These are phyloP conservation scores for Multifurca ochricompacta DNA, from an alignment of 768 basidiomycete genomes.

Conservation along the genomic window DNA sequence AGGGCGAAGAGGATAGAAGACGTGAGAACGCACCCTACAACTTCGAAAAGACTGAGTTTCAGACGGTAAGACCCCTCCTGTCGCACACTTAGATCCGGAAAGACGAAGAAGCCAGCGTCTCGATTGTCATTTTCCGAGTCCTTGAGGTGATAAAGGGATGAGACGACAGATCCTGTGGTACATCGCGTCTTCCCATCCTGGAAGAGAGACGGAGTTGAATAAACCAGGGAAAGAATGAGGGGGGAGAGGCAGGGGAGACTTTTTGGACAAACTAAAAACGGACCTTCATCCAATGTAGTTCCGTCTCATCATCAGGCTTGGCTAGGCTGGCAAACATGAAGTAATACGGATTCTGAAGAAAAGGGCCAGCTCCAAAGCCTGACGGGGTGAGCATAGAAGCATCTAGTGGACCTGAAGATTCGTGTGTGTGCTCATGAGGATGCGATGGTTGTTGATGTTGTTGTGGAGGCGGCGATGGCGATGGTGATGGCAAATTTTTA, in stretches of 20 bases:
- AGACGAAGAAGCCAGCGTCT: constrained; percentile 93
- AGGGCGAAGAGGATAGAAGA: constrained; percentile 1
- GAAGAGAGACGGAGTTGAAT: constrained; percentile 4
- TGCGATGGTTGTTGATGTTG: constrained; percentile 6
- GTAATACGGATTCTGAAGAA: constrained; percentile 88
- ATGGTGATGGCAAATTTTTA: constrained; percentile 24
- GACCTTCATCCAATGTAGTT: constrained; percentile 82
- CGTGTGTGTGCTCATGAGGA: constrained; percentile 6
- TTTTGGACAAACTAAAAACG: constrained; percentile 9
- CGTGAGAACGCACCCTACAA: constrained; percentile 64
- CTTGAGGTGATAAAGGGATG: constrained; percentile 85
- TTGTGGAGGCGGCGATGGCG: constrained; percentile 17
- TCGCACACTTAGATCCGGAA: constrained; percentile 87
- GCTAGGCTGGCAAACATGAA: constrained; percentile 93
- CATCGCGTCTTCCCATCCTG: constrained; percentile 87
- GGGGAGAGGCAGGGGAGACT: too few relatives aligned
- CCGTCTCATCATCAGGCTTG: constrained; percentile 81
- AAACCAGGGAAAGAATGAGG: too few relatives aligned
- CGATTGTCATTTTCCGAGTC: constrained; percentile 45
- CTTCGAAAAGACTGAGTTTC: constrained; percentile 77
- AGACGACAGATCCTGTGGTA: constrained; percentile 87
- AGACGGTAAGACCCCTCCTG: constrained; percentile 85
- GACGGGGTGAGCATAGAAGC: constrained; percentile 19
- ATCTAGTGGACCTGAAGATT: constrained; percentile 7
- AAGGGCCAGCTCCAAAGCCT: constrained; percentile 44